phyloP scores from a whole-genome alignment of 1,284 basidiomycete genomes.

The Marasmius oreades region DNA sequence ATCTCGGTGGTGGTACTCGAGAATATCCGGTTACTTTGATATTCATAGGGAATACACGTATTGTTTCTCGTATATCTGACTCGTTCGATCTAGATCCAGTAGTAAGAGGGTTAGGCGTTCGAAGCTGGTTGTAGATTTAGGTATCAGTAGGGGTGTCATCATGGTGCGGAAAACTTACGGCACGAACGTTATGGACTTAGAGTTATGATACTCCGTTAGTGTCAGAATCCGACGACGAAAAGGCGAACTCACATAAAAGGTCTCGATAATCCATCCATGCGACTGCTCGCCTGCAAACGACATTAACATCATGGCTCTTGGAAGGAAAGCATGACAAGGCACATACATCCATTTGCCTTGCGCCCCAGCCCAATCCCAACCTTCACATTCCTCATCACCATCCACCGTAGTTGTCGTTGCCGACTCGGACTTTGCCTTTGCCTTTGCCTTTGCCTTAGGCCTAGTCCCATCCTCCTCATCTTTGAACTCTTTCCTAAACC shows the following conservation, averaged over 20 bases:
- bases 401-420: not conserved
- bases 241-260: slow-evolving; percentile 39
- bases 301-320: not conserved
- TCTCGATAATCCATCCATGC: slow-evolving; percentile 60
- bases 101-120: slow-evolving; percentile 22
- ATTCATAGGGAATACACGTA: slow-evolving; percentile 50
- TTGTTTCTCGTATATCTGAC: slow-evolving; percentile 38
- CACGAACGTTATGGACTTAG: slow-evolving; percentile 36
- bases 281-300: slow-evolving; percentile 40
- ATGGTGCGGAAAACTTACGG: not conserved
- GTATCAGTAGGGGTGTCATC: not conserved
- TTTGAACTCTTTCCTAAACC: not conserved
- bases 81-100: slow-evolving; percentile 23
- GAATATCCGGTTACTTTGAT: slow-evolving; percentile 43
- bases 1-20: slow-evolving; percentile 29
- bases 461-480: slow-evolving; percentile 15
- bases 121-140: not conserved
- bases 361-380: slow-evolving; percentile 60
- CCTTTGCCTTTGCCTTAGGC: slow-evolving; percentile 17
- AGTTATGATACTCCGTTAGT: not conserved
- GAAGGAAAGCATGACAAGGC: no score
- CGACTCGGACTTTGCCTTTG: not conserved
- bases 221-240: not conserved
- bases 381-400: slow-evolving; percentile 22
- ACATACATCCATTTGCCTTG: slow-evolving; percentile 50